A percentile compares a stretch with the other conserved stretches of the same genome.
These are phyloP conservation scores for Nidula microcarpa DNA, from an alignment of 768 basidiomycete species.

Conservation along the genomic window DNA sequence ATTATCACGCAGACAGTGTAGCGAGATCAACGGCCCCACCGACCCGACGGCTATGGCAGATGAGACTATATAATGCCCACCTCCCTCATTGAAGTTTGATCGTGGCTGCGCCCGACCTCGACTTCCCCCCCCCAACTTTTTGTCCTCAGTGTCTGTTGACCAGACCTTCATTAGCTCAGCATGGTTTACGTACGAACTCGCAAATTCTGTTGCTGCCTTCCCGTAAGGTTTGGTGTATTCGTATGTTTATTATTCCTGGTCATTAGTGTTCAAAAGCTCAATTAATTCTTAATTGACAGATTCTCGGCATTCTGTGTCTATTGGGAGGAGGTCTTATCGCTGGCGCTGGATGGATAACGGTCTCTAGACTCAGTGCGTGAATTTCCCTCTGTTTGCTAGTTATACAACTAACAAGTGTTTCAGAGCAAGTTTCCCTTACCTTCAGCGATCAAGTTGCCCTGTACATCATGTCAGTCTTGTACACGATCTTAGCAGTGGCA, in stretches of 20 bases:
- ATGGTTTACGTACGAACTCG: conserved; percentile 52
- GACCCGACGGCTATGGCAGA: no score
- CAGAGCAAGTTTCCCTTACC: conserved; percentile 31
- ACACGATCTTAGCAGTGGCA: conserved; percentile 42
- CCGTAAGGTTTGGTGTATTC: conserved; percentile 62
- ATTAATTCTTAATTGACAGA: conserved; percentile 3
- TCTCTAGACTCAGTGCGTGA: conserved; percentile 38
- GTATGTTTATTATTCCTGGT: conserved; percentile 24
- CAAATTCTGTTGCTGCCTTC: conserved; percentile 64
- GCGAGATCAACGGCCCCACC: no score
- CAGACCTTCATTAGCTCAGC: conserved; percentile 12
- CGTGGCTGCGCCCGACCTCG: conserved; percentile 35
- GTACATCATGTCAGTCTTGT: conserved; percentile 43
- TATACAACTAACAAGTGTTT: background rate
- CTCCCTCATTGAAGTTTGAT: conserved; percentile 5
- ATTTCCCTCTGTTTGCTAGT: background rate
- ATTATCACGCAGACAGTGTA: no score
- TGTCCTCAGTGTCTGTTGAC: conserved; percentile 16
- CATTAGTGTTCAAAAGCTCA: background rate
- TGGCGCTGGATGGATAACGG: conserved; percentile 43
- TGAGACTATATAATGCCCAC: background rate
- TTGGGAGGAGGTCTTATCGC: conserved; percentile 40
- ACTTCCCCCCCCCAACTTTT: conserved; percentile 12
- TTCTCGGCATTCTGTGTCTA: conserved; percentile 37
- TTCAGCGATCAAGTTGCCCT: conserved; percentile 36